Evolutionary conservation across 2,329 filamentous ascomycete species (phyloP).

Genomic region (Botrytis fabae): DNA sequence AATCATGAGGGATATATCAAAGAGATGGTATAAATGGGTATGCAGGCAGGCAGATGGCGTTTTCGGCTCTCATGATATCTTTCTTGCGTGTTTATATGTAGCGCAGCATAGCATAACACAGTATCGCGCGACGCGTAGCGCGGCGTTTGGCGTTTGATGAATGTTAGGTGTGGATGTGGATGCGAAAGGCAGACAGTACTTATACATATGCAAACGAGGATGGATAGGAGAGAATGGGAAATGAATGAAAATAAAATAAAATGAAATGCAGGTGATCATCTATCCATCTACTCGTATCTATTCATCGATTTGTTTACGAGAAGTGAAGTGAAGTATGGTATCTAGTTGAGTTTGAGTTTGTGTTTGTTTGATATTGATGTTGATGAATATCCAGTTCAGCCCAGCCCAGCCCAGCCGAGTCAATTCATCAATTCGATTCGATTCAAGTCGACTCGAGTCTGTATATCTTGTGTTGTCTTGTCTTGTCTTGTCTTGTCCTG

Average conservation of each 20-base stretch:
- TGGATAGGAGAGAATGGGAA: background rate
- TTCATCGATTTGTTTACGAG: background rate
- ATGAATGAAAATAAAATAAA: background rate
- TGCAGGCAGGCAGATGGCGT: background rate
- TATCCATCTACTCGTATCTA: no score
- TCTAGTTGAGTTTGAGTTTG: no score
- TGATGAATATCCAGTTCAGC: no score
- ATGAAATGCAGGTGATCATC: background rate
- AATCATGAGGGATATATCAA: background rate
- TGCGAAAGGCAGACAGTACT: background rate
- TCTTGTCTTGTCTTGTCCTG: no score
- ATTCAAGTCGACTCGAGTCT: no score
- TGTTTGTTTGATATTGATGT: no score
- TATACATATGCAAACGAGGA: background rate
- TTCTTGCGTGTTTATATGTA: background rate
- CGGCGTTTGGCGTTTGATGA: background rate
- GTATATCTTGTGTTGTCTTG: no score
- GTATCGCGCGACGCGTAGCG: background rate
- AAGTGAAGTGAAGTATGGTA: background rate
- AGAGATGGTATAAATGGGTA: background rate
- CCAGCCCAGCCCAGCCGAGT: no score
- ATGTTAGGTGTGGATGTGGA: background rate
- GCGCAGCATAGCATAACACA: background rate
- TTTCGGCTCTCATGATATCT: background rate
- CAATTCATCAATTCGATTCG: no score